A percentile compares a stretch with the other conserved stretches of the same genome.
Conservation (phyloP, 805 yeast genomes). For the Kuraishia borneana region DNA sequence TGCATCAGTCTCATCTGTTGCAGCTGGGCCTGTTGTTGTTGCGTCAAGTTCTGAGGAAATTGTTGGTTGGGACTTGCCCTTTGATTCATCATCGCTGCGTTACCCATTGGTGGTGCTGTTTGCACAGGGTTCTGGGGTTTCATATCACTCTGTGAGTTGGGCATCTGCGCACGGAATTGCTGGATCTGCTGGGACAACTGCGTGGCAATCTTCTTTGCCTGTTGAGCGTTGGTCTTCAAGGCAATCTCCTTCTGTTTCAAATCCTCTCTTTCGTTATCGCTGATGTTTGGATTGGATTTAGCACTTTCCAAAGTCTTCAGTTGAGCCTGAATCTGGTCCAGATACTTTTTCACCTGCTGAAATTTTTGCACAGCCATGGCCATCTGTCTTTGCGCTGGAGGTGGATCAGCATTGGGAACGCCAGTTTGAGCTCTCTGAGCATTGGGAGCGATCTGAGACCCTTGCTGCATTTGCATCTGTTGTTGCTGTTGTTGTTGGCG, state of each 20-base stretch:
- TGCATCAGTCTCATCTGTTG: constrained; percentile 5
- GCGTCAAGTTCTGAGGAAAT: constrained; percentile 1
- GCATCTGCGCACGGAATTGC: constrained; percentile 6
- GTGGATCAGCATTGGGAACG: neutral
- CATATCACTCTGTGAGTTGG: constrained; percentile 2
- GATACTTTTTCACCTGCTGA: constrained; percentile 31
- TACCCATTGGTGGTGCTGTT: constrained; percentile 1
- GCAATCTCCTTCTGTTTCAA: constrained; percentile 39
- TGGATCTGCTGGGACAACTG: constrained; percentile 30
- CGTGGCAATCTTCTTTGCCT: constrained; percentile 38
- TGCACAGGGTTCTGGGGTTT: constrained; percentile 2
- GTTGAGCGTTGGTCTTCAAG: constrained; percentile 32
- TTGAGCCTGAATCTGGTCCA: constrained; percentile 37
- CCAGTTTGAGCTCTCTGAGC: neutral
- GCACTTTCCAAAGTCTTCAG: constrained; percentile 38
- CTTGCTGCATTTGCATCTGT: constrained; percentile 4
- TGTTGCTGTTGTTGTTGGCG: constrained; percentile 11
- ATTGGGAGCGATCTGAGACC: neutral
- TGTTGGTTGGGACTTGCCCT: constrained; percentile 2
- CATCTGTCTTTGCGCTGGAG: constrained; percentile 6
- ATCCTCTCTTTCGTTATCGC: constrained; percentile 31
- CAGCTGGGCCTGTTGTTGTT: constrained; percentile 3
- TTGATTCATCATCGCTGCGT: neutral
- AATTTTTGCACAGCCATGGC: constrained; percentile 19
- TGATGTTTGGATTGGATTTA: constrained; percentile 28